Percentiles rank a stretch among this genome's conserved stretches.
Evolutionary conservation across 177 flowering plant species (phyloP).

Genomic region (Tripterygium wilfordii): DNA sequence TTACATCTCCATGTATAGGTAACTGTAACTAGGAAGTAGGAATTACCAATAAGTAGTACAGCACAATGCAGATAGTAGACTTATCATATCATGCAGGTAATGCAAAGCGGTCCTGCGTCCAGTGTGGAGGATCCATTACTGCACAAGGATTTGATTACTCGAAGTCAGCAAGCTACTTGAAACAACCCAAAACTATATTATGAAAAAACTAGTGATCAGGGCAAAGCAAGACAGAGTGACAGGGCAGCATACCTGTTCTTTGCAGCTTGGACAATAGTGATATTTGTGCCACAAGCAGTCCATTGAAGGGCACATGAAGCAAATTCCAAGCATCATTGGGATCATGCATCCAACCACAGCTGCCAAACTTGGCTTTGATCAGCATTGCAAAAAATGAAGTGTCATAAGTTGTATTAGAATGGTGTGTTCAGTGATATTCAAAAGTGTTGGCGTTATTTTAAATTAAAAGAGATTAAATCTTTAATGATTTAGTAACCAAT

Average conservation of each 20-base stretch:
- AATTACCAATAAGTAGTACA: no score
- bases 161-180: slow-evolving; percentile 83
- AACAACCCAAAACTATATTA: no score
- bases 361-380: slow-evolving; percentile 84
- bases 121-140: slow-evolving; percentile 75
- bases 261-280: slow-evolving; percentile 81
- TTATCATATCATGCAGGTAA: slow-evolving; percentile 57
- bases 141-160: slow-evolving; percentile 71
- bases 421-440: background rate
- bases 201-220: no score
- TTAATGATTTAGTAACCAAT: no score
- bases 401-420: no score
- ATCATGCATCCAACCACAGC: slow-evolving; percentile 86
- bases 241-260: slow-evolving; percentile 79
- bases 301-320: slow-evolving; percentile 89
- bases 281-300: slow-evolving; percentile 98
- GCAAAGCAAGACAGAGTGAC: no score
- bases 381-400: slow-evolving; percentile 16
- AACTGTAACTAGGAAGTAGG: no score
- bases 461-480: no score
- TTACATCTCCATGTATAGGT: no score
- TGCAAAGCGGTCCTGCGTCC: slow-evolving; percentile 73
- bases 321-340: slow-evolving; percentile 75
- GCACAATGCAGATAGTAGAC: background rate
- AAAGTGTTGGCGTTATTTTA: background rate